Conservation (phyloP, 2,329 filamentous ascomycete genomes). For the Bimuria novae-zelandiae region DNA sequence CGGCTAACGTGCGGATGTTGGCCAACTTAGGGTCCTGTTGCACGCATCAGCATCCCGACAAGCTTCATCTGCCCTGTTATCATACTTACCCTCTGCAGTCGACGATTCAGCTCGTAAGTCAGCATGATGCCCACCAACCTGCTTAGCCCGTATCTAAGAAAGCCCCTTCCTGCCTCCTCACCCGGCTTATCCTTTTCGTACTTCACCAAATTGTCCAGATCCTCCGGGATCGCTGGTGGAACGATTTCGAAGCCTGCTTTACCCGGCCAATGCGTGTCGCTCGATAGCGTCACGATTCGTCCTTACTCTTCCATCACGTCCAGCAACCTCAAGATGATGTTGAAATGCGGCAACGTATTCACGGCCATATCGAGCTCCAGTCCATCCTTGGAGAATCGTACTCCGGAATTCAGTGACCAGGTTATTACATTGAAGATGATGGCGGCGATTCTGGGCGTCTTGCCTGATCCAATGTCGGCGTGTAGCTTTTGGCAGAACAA, state of each 20-base stretch:
- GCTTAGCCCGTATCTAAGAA: conserved; percentile 51
- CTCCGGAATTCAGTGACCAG: conserved; percentile 20
- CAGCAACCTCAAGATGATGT: conserved; percentile 21
- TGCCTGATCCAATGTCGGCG: conserved; percentile 12
- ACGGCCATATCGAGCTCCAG: conserved; percentile 23
- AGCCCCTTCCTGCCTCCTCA: conserved; percentile 48
- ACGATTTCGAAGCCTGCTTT: conserved; percentile 45
- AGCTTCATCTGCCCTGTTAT: not conserved
- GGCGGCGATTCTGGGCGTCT: conserved; percentile 16
- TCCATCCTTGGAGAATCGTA: conserved; percentile 21
- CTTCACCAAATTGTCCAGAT: conserved; percentile 46
- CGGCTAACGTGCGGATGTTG: conserved; percentile 36
- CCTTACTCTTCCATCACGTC: conserved; percentile 18
- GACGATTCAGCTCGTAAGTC: conserved; percentile 48
- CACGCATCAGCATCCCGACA: not conserved
- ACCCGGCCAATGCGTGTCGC: conserved; percentile 46
- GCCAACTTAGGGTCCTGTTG: conserved; percentile 23
- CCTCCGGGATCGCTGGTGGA: conserved; percentile 35
- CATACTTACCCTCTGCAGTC: conserved; percentile 33
- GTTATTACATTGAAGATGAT: conserved; percentile 31
- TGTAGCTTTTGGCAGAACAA: conserved; percentile 16
- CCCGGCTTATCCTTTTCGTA: conserved; percentile 32
- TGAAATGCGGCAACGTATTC: conserved; percentile 26
- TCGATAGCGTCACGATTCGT: conserved; percentile 26
- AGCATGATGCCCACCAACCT: conserved; percentile 51